These are phyloP conservation scores for Nemania serpens DNA, from an alignment of 2,329 filamentous ascomycete genomes.

Conservation along the genomic window DNA sequence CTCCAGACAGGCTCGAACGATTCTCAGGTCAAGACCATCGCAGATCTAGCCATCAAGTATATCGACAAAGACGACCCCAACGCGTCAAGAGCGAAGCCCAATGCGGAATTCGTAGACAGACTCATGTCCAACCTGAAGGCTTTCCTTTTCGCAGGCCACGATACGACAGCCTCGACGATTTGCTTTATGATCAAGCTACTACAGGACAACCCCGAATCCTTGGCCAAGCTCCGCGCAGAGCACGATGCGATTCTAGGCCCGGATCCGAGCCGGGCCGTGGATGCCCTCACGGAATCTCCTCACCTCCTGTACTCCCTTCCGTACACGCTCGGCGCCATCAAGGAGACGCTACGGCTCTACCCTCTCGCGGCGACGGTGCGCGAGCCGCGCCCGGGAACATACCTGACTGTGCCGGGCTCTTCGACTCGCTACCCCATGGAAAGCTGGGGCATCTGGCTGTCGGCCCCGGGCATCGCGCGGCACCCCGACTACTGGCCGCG, in stretches of 20 bases:
- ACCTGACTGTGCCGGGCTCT: slow-evolving; percentile 33
- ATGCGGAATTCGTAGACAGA: slow-evolving; percentile 36
- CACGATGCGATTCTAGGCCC: slow-evolving; percentile 43
- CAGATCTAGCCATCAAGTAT: slow-evolving; percentile 36
- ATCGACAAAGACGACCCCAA: slow-evolving; percentile 33
- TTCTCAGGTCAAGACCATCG: slow-evolving; percentile 35
- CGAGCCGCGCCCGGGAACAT: slow-evolving; percentile 27
- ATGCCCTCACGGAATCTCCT: slow-evolving; percentile 27
- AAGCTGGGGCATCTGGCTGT: slow-evolving; percentile 38
- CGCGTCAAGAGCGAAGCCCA: slow-evolving; percentile 29
- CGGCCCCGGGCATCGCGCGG: slow-evolving; percentile 30
- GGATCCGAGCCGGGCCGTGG: slow-evolving; percentile 33
- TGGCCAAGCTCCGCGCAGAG: slow-evolving; percentile 43
- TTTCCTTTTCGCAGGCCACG: slow-evolving; percentile 47
- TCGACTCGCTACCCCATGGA: slow-evolving; percentile 35
- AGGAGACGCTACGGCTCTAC: slow-evolving; percentile 44
- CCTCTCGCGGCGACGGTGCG: slow-evolving; percentile 39
- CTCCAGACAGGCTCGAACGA: slow-evolving; percentile 24
- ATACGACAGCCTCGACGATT: slow-evolving; percentile 45
- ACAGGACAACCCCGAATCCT: slow-evolving; percentile 38
- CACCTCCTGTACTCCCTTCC: slow-evolving; percentile 42
- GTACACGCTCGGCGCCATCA: slow-evolving; percentile 46
- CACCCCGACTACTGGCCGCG: slow-evolving; percentile 40
- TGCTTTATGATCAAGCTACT: slow-evolving; percentile 43
- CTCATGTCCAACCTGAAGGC: slow-evolving; percentile 43